Conservation (phyloP, 345 rosid species). For the Bruguiera gymnorhiza region DNA sequence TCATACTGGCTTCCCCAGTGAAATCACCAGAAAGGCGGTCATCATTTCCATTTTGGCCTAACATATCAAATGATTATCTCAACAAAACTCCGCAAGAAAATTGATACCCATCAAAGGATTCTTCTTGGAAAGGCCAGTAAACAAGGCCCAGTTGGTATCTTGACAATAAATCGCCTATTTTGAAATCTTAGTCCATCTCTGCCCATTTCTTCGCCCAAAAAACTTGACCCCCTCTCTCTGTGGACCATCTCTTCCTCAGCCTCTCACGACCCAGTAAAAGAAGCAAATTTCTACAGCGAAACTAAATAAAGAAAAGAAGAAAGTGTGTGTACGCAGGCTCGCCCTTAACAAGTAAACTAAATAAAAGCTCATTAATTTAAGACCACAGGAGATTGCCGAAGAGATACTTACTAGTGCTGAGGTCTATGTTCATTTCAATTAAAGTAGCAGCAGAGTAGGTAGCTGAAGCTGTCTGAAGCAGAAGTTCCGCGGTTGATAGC, state of each 20-base stretch:
- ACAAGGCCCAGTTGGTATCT: conserved; percentile 20
- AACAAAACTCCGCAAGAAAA: conserved; percentile 26
- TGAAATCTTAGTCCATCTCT: background rate
- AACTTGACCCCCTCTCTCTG: conserved; percentile 32
- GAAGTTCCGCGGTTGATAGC: background rate
- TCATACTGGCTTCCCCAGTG: conserved; percentile 38
- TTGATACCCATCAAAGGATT: conserved; percentile 36
- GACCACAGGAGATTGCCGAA: conserved; percentile 26
- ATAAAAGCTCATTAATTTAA: background rate
- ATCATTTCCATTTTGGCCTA: conserved; percentile 36
- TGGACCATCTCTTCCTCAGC: background rate
- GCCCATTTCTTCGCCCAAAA: conserved; percentile 28
- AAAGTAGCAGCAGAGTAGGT: background rate
- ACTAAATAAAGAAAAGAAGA: background rate
- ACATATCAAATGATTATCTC: conserved; percentile 30
- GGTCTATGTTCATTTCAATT: background rate
- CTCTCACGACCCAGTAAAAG: conserved; percentile 42
- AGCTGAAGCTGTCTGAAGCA: conserved; percentile 8
- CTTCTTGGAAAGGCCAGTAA: conserved; percentile 36
- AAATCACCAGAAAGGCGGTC: conserved; percentile 27
- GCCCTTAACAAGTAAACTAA: too few species aligned
- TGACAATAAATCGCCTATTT: conserved; percentile 26
- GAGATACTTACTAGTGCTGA: conserved; percentile 14
- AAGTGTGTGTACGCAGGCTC: too few species aligned
- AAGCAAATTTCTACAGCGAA: background rate